A percentile compares a stretch with the other conserved stretches of the same genome.
Conservation (phyloP, 2,329 filamentous ascomycete genomes). For the Pleurostoma richardsiae region DNA sequence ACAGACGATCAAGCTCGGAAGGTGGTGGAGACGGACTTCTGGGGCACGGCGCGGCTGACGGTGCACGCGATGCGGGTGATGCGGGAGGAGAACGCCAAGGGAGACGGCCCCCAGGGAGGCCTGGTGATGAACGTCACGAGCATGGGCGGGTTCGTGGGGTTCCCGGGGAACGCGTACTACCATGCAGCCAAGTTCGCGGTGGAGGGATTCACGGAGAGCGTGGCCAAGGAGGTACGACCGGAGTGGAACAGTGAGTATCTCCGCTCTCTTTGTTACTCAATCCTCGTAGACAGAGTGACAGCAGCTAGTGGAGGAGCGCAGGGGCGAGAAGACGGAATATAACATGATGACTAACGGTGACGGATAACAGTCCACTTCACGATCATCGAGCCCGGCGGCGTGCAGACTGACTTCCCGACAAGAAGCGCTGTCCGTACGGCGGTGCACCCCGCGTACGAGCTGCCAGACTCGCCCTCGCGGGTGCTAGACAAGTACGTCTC, state of each 20-base stretch:
- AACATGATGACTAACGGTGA: neutral
- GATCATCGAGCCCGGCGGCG: slow-evolving; percentile 34
- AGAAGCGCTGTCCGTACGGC: slow-evolving; percentile 23
- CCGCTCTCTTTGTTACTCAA: slow-evolving; percentile 11
- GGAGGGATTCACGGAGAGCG: slow-evolving; percentile 40
- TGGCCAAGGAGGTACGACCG: slow-evolving; percentile 34
- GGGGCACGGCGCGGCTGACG: slow-evolving; percentile 17
- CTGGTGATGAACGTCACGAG: slow-evolving; percentile 51
- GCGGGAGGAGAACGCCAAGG: slow-evolving; percentile 16
- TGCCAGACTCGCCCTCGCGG: slow-evolving; percentile 23
- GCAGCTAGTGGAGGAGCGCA: no score
- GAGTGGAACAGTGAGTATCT: slow-evolving; percentile 32
- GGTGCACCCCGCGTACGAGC: slow-evolving; percentile 31
- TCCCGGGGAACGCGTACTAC: slow-evolving; percentile 29
- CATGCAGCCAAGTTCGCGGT: slow-evolving; percentile 37
- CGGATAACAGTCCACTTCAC: slow-evolving; percentile 28
- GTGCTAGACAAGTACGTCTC: slow-evolving; percentile 20
- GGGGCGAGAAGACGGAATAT: no score
- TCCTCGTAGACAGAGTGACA: no score
- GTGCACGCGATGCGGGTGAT: slow-evolving; percentile 20
- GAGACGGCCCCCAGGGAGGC: slow-evolving; percentile 32
- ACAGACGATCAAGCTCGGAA: slow-evolving; percentile 14
- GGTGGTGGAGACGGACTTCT: slow-evolving; percentile 22
- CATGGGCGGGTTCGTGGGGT: slow-evolving; percentile 37
- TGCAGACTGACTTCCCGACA: slow-evolving; percentile 27